Conservation (phyloP, 129 eudicot genomes). For the Flaveria ramosissima region DNA sequence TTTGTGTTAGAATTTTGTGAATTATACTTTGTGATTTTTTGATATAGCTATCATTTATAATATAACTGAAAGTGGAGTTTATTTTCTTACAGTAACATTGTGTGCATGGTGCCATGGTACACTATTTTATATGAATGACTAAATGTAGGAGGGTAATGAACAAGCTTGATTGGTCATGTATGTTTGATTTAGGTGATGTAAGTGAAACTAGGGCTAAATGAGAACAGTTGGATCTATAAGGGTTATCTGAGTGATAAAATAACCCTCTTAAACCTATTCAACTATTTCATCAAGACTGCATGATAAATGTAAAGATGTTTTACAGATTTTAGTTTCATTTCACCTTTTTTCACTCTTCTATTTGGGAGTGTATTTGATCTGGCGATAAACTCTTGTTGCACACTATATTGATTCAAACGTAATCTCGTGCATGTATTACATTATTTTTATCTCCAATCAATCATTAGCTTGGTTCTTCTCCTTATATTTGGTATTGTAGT, state of each 20-base stretch:
- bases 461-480: background rate
- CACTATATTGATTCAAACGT: background rate
- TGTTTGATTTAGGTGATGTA: background rate
- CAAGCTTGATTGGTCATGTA: background rate
- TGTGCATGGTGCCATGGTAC: background rate
- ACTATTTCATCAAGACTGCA: background rate
- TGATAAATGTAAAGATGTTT: background rate
- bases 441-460: background rate
- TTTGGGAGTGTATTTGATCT: background rate
- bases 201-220: slow-evolving; percentile 3
- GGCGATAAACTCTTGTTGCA: background rate
- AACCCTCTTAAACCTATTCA: background rate
- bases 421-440: background rate
- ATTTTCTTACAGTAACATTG: background rate
- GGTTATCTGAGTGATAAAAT: background rate
- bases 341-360: background rate
- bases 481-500: background rate
- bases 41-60: slow-evolving; percentile 4
- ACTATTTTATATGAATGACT: background rate
- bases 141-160: background rate
- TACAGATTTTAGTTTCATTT: background rate
- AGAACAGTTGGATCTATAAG: background rate
- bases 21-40: background rate
- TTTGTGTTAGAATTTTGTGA: background rate
- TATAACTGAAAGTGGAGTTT: background rate